Evolutionary conservation across 2,329 filamentous ascomycete species (phyloP).

Genomic region (Bipolaris zeicola): DNA sequence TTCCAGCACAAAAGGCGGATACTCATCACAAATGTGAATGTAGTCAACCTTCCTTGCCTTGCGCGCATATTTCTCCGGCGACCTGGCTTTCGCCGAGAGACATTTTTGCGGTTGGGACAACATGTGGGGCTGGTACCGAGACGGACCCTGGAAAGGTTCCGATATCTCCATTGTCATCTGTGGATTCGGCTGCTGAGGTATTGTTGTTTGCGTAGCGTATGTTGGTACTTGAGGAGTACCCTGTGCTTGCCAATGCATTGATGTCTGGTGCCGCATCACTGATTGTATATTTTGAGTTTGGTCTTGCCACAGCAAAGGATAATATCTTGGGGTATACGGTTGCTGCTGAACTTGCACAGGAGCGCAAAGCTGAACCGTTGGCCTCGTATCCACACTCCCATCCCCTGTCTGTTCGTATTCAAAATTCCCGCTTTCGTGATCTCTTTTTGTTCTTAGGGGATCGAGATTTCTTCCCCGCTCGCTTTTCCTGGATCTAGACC

Average conservation of each 20-base stretch:
- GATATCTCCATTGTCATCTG: neutral
- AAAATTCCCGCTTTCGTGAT: neutral
- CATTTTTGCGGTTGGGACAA: neutral
- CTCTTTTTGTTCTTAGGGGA: slow-evolving; percentile 3
- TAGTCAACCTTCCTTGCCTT: slow-evolving; percentile 20
- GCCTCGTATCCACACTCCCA: neutral
- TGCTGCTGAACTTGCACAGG: slow-evolving; percentile 5
- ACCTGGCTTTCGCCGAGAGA: neutral
- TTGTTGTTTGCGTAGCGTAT: neutral
- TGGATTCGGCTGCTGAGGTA: neutral
- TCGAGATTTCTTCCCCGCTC: slow-evolving; percentile 1
- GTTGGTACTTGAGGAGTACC: neutral
- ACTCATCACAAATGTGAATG: slow-evolving; percentile 30
- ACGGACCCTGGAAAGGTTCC: slow-evolving; percentile 3
- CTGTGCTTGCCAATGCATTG: slow-evolving; percentile 5
- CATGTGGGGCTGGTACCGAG: slow-evolving; percentile 3
- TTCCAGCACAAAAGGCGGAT: slow-evolving; percentile 25
- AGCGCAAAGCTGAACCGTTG: slow-evolving; percentile 1
- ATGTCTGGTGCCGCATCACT: neutral
- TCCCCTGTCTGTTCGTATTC: neutral
- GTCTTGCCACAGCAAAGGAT: neutral
- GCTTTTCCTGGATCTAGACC: slow-evolving; percentile 7
- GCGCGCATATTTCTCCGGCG: neutral
- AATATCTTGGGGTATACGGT: neutral
- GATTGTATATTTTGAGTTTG: neutral